Percentiles rank a stretch among this genome's conserved stretches.
Evolutionary conservation across 1,284 basidiomycete genomes (phyloP).

Genomic region (Ganoderma meredithae): DNA sequence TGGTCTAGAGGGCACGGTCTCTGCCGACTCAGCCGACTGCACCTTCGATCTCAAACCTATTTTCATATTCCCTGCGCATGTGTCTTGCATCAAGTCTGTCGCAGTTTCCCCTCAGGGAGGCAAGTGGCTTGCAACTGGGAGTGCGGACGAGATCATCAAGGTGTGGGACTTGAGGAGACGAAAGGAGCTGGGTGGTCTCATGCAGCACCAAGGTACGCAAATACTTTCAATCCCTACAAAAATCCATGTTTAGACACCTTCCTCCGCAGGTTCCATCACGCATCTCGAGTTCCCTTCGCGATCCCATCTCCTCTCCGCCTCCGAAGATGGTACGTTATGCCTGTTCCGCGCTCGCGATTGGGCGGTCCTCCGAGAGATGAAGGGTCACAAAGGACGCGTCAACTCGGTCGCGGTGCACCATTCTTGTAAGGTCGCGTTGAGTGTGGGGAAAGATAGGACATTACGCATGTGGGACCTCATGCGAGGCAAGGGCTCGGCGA

Average conservation of each 20-base stretch:
- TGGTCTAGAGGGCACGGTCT: constrained; percentile 79
- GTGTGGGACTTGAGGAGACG: constrained; percentile 94
- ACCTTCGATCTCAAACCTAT: constrained; percentile 75
- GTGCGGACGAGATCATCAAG: constrained; percentile 94
- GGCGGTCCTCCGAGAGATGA: constrained; percentile 87
- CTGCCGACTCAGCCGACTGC: constrained; percentile 45
- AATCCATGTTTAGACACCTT: neutral
- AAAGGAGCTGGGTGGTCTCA: constrained; percentile 93
- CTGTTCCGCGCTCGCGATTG: constrained; percentile 95
- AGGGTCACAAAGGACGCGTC: constrained; percentile 93
- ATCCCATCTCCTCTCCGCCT: constrained; percentile 89
- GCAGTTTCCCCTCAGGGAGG: constrained; percentile 87
- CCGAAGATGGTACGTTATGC: constrained; percentile 89
- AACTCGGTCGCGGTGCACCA: constrained; percentile 93
- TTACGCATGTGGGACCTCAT: constrained; percentile 99
- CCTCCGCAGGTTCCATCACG: constrained; percentile 83
- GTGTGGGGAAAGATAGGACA: constrained; percentile 90
- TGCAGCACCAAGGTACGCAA: constrained; percentile 86
- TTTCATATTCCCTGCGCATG: constrained; percentile 97
- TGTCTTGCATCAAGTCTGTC: constrained; percentile 91
- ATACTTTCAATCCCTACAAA: neutral
- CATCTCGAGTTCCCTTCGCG: constrained; percentile 88
- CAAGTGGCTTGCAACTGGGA: constrained; percentile 96
- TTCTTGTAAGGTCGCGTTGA: constrained; percentile 89
- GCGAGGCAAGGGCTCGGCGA: constrained; percentile 90